Evolutionary conservation across 306 rosid genomes (phyloP), one percentile per base, ranked within the genome.

Genomic region (Castanea sativa): DNA sequence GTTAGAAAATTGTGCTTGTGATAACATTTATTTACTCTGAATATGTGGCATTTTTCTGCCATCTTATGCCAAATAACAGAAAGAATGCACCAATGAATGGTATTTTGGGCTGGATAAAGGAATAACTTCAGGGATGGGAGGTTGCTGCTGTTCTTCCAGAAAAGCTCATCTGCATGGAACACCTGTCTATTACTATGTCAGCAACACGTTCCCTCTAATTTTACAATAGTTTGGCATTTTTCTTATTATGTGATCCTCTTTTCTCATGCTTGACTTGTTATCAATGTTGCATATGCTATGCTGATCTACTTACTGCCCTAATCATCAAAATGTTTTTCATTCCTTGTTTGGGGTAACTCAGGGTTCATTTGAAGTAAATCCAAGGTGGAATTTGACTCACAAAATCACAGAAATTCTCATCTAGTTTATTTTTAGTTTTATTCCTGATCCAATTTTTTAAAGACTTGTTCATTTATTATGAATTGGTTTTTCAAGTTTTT

Each of bases 111-210:
- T 71, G 70, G 82, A 77, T 83, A 76, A 80, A 65, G 72, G 51
- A 74, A 75, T 59, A 55, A 86, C 56, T 74, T 68, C 76, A 29
- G 76, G 80, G 86, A 93, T 93, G 98, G 97, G 98, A 78, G 92
- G 94, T 71, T 93, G 98, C 82, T 93, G 98, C 84, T 87, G 94
- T 88, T 89, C 94, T 77, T 86, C 94, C 41, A 86, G 97, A 86
- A 93, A 91, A 86, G 85, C 90, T 84, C 93, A 84, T 77, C 76
- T 87, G 79, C 89, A 84, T 64, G 94, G 97, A 79, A 85, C 97
- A 73, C 91, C 94, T 25, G 86, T 91, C 67, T 93, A 87, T 85
- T 88, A 84, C 82, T 93, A 93, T 88, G 98, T 93, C 70, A 73
- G 97, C 81, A 76, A 21, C 53, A 76, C 58, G 71, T 69, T 61